phyloP scores from a whole-genome alignment of 495 filamentous ascomycete genomes.

The Chaetomidium leptoderma region DNA sequence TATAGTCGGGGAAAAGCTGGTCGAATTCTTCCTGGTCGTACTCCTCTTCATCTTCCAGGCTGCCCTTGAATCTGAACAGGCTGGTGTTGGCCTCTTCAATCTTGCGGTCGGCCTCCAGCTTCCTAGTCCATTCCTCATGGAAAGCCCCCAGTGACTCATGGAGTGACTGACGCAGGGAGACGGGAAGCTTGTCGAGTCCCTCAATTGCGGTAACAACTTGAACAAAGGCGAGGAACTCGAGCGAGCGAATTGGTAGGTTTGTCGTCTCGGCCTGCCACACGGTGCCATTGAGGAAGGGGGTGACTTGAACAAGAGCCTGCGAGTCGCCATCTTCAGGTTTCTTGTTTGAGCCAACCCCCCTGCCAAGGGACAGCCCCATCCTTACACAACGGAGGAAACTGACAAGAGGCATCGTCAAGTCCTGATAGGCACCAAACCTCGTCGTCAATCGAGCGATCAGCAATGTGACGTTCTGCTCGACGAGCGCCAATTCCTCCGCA shows the following conservation, averaged over 20 bases:
- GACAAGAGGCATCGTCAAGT: slow-evolving; percentile 72
- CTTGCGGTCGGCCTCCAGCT: slow-evolving; percentile 67
- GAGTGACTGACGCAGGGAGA: slow-evolving; percentile 31
- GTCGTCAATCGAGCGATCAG: slow-evolving; percentile 61
- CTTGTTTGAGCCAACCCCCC: slow-evolving; percentile 34
- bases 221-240: slow-evolving; percentile 45
- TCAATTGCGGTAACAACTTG: slow-evolving; percentile 41
- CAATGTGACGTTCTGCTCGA: slow-evolving; percentile 67
- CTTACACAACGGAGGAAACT: slow-evolving; percentile 79
- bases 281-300: slow-evolving; percentile 61
- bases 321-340: slow-evolving; percentile 28
- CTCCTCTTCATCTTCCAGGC: slow-evolving; percentile 66
- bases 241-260: slow-evolving; percentile 37
- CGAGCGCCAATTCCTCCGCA: slow-evolving; percentile 49
- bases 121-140: slow-evolving; percentile 72
- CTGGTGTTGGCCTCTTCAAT: slow-evolving; percentile 65
- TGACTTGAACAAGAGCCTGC: slow-evolving; percentile 45
- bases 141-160: slow-evolving; percentile 60
- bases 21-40: slow-evolving; percentile 72
- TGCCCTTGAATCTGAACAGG: slow-evolving; percentile 76
- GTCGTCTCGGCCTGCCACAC: slow-evolving; percentile 20
- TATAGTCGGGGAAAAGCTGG: slow-evolving; percentile 75
- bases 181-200: slow-evolving; percentile 37
- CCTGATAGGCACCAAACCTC: slow-evolving; percentile 72
- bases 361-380: slow-evolving; percentile 62